phyloP scores from a whole-genome alignment of 1,139 yeast species.

The Blastobotrys arbuscula region DNA sequence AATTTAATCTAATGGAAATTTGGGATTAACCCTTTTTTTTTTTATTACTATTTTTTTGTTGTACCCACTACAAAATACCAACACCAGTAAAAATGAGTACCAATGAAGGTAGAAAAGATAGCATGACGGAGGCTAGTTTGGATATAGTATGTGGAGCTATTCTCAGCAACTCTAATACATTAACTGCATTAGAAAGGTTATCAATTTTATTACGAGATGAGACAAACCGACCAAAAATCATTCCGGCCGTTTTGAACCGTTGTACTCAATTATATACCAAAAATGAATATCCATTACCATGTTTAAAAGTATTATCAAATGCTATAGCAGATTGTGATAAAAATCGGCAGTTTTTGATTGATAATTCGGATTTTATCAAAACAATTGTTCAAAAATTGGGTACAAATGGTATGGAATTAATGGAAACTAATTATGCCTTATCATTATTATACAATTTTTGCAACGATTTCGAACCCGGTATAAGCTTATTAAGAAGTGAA shows the following conservation, averaged over 20 bases:
- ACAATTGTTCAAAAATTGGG: conserved; percentile 1
- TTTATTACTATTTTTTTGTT: no score
- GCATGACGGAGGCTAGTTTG: not conserved
- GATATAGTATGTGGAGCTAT: conserved; percentile 2
- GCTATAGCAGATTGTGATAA: conserved; percentile 15
- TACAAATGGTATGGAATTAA: not conserved
- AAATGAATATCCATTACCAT: not conserved
- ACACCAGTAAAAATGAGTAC: no score
- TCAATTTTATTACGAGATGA: conserved; percentile 8
- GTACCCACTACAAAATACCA: not conserved
- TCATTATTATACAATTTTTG: conserved; percentile 14
- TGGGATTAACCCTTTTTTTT: not conserved
- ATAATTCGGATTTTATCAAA: conserved; percentile 10
- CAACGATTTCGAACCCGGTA: conserved; percentile 14
- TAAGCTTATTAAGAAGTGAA: conserved; percentile 1
- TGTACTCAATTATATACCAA: conserved; percentile 1
- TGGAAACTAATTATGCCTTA: conserved; percentile 11
- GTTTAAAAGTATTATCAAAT: conserved; percentile 10
- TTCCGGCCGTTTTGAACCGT: not conserved
- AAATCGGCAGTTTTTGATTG: conserved; percentile 13
- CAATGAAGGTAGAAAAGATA: no score
- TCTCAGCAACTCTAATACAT: not conserved
- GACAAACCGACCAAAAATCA: conserved; percentile 6
- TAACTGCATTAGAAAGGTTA: conserved; percentile 4
- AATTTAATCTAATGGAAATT: not conserved